A percentile compares a stretch with the other conserved stretches of the same genome.
Conservation (phyloP, 441 rosid species). For the Gossypium trilobum region DNA sequence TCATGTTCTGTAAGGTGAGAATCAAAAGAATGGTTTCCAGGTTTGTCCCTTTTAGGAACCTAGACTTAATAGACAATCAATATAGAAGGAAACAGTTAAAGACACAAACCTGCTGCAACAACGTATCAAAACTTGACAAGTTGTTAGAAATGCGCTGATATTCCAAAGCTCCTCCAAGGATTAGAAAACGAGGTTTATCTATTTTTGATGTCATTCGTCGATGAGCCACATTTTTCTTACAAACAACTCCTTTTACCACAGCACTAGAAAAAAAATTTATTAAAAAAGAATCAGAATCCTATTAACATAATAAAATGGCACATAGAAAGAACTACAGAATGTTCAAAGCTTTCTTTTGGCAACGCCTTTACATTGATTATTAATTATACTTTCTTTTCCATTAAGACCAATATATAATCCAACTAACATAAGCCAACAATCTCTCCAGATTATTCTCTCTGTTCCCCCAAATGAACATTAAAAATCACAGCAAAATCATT, state of each 20-base stretch:
- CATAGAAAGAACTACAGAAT: background rate
- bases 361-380: background rate
- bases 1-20: background rate
- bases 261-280: conserved; percentile 27
- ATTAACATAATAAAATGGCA: conserved; percentile 25
- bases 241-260: conserved; percentile 71
- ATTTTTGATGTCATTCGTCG: conserved; percentile 70
- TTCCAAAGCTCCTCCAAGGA: conserved; percentile 78
- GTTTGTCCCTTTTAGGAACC: conserved; percentile 12
- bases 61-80: conserved; percentile 16
- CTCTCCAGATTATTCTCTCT: conserved; percentile 1
- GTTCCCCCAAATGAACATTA: conserved; percentile 2
- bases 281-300: conserved; percentile 19
- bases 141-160: conserved; percentile 69
- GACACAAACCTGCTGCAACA: conserved; percentile 63
- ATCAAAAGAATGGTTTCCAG: background rate
- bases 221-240: conserved; percentile 80
- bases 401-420: background rate
- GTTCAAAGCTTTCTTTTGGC: background rate
- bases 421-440: background rate
- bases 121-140: conserved; percentile 68
- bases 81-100: conserved; percentile 22
- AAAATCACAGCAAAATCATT: conserved; percentile 1
- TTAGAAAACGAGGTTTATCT: conserved; percentile 58
- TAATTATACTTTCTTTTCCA: conserved; percentile 2